These are phyloP conservation scores for Wickerhamomyces queroliae DNA, from an alignment of 805 yeast genomes.

Conservation along the genomic window DNA sequence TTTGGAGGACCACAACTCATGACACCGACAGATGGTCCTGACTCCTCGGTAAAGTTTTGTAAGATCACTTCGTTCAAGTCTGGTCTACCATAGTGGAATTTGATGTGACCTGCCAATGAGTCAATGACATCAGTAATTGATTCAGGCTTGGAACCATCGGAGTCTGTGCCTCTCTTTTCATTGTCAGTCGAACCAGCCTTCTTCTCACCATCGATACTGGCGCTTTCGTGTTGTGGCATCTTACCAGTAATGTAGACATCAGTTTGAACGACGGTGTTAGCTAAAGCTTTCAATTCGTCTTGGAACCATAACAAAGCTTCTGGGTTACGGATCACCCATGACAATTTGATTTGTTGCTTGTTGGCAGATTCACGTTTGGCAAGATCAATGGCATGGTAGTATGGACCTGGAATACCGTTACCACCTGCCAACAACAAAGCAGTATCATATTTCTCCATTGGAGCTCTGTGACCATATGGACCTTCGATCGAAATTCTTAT, in stretches of 20 bases:
- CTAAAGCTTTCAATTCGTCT: slow-evolving; percentile 33
- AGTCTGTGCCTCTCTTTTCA: slow-evolving; percentile 2
- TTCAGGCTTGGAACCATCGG: neutral
- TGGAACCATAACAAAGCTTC: slow-evolving; percentile 42
- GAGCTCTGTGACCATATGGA: slow-evolving; percentile 47
- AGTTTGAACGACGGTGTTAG: slow-evolving; percentile 20
- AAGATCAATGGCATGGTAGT: slow-evolving; percentile 31
- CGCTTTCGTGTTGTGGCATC: slow-evolving; percentile 12
- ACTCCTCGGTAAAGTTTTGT: slow-evolving; percentile 28
- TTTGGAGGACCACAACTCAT: slow-evolving; percentile 58
- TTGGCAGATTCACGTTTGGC: slow-evolving; percentile 16
- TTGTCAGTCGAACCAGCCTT: slow-evolving; percentile 23
- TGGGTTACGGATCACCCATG: slow-evolving; percentile 60
- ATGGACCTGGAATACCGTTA: slow-evolving; percentile 48
- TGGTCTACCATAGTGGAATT: slow-evolving; percentile 41
- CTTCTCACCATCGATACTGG: too few species aligned
- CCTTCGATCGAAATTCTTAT: slow-evolving; percentile 49
- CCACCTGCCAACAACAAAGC: slow-evolving; percentile 45
- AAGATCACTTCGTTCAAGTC: slow-evolving; percentile 31
- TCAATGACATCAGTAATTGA: neutral
- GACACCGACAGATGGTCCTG: slow-evolving; percentile 40
- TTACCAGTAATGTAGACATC: slow-evolving; percentile 34
- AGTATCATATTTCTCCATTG: slow-evolving; percentile 31
- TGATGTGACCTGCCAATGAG: slow-evolving; percentile 9
- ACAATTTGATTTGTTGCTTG: slow-evolving; percentile 36